phyloP scores from a whole-genome alignment of 768 basidiomycete genomes.

The Pleurotus salmoneostramineus region DNA sequence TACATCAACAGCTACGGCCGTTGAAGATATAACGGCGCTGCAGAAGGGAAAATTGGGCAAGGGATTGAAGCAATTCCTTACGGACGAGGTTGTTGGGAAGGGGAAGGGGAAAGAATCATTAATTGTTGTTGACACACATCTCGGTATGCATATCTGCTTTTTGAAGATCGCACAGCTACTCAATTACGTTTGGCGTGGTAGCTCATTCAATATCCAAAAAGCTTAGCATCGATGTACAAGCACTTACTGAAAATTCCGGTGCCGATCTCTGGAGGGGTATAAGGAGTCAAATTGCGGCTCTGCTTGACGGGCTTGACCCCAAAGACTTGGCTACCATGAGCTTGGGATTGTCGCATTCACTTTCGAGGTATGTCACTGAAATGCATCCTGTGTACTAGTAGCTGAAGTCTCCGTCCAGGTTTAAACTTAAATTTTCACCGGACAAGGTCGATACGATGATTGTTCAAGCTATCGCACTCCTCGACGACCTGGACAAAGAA shows the following conservation, averaged over 20 bases:
- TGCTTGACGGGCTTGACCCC: slow-evolving; percentile 89
- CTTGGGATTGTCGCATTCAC: slow-evolving; percentile 92
- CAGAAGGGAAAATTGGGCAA: slow-evolving; percentile 93
- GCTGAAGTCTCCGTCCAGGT: slow-evolving; percentile 42
- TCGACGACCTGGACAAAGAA: slow-evolving; percentile 99
- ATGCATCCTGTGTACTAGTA: neutral
- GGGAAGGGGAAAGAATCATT: slow-evolving; percentile 84
- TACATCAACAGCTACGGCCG: slow-evolving; percentile 92
- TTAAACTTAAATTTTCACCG: slow-evolving; percentile 99
- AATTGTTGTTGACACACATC: slow-evolving; percentile 84
- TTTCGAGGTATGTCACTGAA: slow-evolving; percentile 67
- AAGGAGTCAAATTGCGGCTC: slow-evolving; percentile 77
- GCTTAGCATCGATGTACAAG: slow-evolving; percentile 82
- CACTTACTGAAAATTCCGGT: slow-evolving; percentile 44
- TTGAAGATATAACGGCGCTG: slow-evolving; percentile 92
- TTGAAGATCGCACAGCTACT: neutral
- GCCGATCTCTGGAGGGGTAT: slow-evolving; percentile 94
- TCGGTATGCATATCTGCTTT: slow-evolving; percentile 54
- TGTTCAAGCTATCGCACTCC: slow-evolving; percentile 94
- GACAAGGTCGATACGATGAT: slow-evolving; percentile 99
- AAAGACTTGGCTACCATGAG: slow-evolving; percentile 97
- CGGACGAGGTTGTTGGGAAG: slow-evolving; percentile 82
- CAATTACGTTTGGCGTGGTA: slow-evolving; percentile 6
- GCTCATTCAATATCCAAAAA: slow-evolving; percentile 73
- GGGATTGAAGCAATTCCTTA: slow-evolving; percentile 89